Conservation (phyloP, 2,329 filamentous ascomycete species). For the Diplodia mutila region DNA sequence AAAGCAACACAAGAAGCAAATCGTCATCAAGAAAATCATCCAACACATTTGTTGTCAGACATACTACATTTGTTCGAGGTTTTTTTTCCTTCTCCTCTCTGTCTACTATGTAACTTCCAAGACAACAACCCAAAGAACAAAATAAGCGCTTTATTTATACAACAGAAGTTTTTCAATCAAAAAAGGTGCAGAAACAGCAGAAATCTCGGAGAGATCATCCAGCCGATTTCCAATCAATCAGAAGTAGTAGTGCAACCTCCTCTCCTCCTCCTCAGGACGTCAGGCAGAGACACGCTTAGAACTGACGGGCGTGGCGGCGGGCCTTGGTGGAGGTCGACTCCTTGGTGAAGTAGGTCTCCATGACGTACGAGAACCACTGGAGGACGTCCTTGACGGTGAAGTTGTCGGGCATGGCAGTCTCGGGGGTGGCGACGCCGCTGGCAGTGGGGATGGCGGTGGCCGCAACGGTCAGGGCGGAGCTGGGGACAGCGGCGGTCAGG, state of each 20-base stretch:
- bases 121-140: not conserved
- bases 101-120: not conserved
- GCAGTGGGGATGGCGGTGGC: conserved; percentile 23
- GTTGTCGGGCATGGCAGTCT: conserved; percentile 32
- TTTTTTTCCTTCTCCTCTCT: not conserved
- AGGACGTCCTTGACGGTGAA: conserved; percentile 43
- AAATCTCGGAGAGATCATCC: not conserved
- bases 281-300: not conserved
- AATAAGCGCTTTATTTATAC: not conserved
- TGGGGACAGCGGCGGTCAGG: conserved; percentile 27
- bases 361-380: conserved; percentile 35
- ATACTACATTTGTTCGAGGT: not conserved
- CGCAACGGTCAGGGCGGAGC: conserved; percentile 24
- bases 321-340: not conserved
- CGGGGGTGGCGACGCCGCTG: conserved; percentile 18
- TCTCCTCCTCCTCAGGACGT: not conserved
- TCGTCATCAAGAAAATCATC: not conserved
- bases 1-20: not conserved
- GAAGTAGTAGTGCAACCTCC: not conserved
- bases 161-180: not conserved
- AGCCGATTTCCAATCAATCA: not conserved
- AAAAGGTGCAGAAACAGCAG: not conserved
- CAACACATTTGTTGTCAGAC: not conserved
- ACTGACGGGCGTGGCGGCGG: conserved; percentile 28
- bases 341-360: conserved; percentile 27